A percentile compares a stretch with the other conserved stretches of the same genome.
Conservation (phyloP, 331 rosid species). For the Acacia concinna region DNA sequence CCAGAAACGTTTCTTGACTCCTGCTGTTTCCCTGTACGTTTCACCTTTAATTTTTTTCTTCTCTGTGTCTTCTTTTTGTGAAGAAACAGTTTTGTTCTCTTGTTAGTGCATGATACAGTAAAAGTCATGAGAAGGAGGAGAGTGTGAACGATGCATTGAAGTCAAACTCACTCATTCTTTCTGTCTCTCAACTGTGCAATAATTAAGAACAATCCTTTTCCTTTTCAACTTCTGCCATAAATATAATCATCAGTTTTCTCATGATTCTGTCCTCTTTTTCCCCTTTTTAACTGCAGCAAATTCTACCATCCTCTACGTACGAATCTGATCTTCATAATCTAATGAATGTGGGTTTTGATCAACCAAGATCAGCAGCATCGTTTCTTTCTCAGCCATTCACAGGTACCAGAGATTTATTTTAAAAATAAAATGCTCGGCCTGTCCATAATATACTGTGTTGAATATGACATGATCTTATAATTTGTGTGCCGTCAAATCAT, state of each 20-base stretch:
- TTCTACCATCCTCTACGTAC: constrained; percentile 56
- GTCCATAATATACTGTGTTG: background rate
- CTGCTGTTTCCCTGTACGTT: constrained; percentile 56
- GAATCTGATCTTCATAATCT: constrained; percentile 62
- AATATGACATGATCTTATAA: background rate
- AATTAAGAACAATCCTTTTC: background rate
- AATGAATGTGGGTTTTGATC: constrained; percentile 49
- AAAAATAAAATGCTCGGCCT: background rate
- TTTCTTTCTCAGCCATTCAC: constrained; percentile 51
- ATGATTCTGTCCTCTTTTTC: constrained; percentile 10
- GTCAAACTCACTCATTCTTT: background rate
- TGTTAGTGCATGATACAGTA: background rate
- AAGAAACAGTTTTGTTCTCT: background rate
- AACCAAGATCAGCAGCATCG: constrained; percentile 47
- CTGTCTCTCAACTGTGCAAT: background rate
- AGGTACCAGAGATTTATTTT: constrained; percentile 40
- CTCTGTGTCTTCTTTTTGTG: background rate
- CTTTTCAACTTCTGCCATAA: background rate
- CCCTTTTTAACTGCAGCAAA: constrained; percentile 43
- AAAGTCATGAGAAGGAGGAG: background rate
- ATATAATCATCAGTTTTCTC: constrained; percentile 16
- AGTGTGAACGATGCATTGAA: background rate
- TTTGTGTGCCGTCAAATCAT: constrained; percentile 3
- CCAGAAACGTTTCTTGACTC: constrained; percentile 65
- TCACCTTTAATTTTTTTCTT: background rate